A percentile compares a stretch with the other conserved stretches of the same genome.
Evolutionary conservation across 352 stramenopile species (phyloP).

Genomic region (Phytopythium kandeliae): DNA sequence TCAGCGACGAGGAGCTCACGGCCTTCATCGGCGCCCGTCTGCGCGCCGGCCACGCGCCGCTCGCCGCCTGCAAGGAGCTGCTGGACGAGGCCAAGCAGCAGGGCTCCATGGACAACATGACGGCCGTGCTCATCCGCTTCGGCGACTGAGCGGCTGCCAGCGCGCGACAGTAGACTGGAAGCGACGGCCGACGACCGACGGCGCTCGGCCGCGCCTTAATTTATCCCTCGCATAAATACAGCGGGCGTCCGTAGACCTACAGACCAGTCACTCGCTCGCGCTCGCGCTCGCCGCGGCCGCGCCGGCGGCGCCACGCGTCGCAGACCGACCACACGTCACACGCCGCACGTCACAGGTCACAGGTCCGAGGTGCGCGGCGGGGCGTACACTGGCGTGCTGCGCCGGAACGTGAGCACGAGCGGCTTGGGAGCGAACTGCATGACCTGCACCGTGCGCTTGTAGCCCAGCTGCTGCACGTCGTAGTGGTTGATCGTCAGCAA

Average conservation of each 20-base stretch:
- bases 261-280: no score
- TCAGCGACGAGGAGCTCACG: slow-evolving; percentile 64
- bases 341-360: no score
- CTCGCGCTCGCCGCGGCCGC: no score
- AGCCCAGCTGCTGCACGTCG: slow-evolving; percentile 52
- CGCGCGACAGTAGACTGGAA: background rate
- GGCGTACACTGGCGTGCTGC: slow-evolving; percentile 17
- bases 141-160: slow-evolving; percentile 13
- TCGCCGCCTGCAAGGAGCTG: slow-evolving; percentile 54
- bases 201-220: background rate
- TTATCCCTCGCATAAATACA: background rate
- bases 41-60: slow-evolving; percentile 33
- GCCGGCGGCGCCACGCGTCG: no score
- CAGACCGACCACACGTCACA: no score
- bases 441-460: slow-evolving; percentile 46
- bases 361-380: slow-evolving; percentile 40
- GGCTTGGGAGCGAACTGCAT: slow-evolving; percentile 60
- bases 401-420: slow-evolving; percentile 66
- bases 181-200: no score
- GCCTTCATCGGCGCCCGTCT: slow-evolving; percentile 50
- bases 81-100: slow-evolving; percentile 62
- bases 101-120: slow-evolving; percentile 83
- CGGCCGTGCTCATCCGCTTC: slow-evolving; percentile 69
- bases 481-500: slow-evolving; percentile 71
- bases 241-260: no score